These are phyloP conservation scores for Eimeria acervulina DNA, from an alignment of 169 alveolate genomes.

Conservation along the genomic window DNA sequence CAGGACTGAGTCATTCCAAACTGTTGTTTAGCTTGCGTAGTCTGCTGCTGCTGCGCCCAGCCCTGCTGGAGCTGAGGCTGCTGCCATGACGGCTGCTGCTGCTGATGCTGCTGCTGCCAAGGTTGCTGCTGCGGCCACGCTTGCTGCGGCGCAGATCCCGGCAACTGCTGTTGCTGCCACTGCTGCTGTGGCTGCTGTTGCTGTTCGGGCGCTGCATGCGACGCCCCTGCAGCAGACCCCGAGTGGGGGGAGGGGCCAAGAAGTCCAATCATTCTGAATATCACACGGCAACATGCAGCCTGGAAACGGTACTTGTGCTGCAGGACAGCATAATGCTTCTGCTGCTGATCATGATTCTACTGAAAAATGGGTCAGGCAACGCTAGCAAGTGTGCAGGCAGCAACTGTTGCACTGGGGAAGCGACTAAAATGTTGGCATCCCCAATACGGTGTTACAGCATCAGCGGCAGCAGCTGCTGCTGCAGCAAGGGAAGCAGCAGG, in stretches of 20 bases:
- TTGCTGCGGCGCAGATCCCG: constrained; percentile 25
- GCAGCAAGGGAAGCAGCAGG: background rate
- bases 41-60: constrained; percentile 59
- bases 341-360: background rate
- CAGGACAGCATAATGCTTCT: background rate
- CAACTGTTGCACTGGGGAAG: background rate
- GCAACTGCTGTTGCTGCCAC: constrained; percentile 47
- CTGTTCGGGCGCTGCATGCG: constrained; percentile 38
- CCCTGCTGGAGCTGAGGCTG: constrained; percentile 52
- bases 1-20: constrained; percentile 20
- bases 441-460: background rate
- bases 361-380: background rate
- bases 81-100: constrained; percentile 62
- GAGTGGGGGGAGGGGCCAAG: constrained; percentile 58
- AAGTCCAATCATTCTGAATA: constrained; percentile 57
- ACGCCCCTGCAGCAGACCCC: constrained; percentile 23
- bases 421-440: background rate
- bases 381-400: background rate
- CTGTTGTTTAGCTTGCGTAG: constrained; percentile 38
- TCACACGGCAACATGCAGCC: background rate
- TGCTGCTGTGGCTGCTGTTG: constrained; percentile 70
- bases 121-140: constrained; percentile 71
- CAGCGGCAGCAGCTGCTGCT: background rate
- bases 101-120: constrained; percentile 51
- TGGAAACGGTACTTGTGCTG: background rate